Percentiles rank a stretch among this genome's conserved stretches.
Evolutionary conservation across 306 rosid genomes (phyloP).

Genomic region (Ormosia emarginata): DNA sequence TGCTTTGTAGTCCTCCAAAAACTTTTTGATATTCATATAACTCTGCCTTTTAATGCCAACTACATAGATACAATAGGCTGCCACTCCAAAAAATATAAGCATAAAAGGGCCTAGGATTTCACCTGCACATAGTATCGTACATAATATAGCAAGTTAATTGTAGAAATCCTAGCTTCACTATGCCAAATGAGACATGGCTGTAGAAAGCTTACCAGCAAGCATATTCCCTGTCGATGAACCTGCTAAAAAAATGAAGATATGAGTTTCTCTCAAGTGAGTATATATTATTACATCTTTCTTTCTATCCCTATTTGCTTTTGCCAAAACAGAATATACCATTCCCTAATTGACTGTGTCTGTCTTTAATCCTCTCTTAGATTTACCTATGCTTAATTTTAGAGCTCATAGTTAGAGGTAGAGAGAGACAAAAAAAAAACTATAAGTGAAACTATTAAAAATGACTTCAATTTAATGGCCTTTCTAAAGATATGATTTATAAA

Average conservation of each 20-base stretch:
- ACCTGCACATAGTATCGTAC: neutral
- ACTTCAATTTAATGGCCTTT: too few relatives aligned
- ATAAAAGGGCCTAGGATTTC: conserved; percentile 9
- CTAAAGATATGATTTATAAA: too few relatives aligned
- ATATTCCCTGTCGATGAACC: neutral
- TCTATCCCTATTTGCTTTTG: too few relatives aligned
- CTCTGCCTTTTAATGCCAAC: neutral
- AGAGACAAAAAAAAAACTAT: too few relatives aligned
- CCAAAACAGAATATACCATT: neutral
- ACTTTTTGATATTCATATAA: conserved; percentile 14
- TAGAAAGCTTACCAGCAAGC: conserved; percentile 13
- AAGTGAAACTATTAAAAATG: too few relatives aligned
- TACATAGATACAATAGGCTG: neutral
- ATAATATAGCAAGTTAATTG: neutral
- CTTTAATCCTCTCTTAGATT: neutral
- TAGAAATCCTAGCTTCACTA: neutral
- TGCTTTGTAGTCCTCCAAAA: conserved; percentile 28
- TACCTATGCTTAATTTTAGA: neutral
- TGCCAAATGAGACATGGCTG: neutral
- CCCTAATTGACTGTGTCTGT: neutral
- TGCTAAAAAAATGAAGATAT: neutral
- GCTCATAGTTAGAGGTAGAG: neutral
- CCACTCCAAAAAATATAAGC: neutral
- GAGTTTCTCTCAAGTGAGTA: neutral
- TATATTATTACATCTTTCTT: neutral